Percentiles rank a stretch among this genome's conserved stretches.
These are phyloP conservation scores for Paramecium primaurelia DNA, from an alignment of 73 alveolate genomes.

Conservation along the genomic window DNA sequence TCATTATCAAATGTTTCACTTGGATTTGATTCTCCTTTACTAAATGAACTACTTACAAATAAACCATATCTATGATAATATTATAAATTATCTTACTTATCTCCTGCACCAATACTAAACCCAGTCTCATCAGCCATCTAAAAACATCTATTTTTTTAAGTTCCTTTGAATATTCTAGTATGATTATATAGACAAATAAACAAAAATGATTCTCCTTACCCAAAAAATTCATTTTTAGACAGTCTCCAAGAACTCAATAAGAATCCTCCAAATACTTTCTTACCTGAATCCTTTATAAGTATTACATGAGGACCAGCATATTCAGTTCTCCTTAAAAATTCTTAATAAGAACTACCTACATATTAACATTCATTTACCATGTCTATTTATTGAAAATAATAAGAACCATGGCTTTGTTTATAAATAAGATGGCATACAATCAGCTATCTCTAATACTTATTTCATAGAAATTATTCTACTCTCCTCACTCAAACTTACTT, in stretches of 20 bases:
- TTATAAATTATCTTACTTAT: background rate
- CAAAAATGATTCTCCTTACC: background rate
- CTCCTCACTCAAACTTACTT: background rate
- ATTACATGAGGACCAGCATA: slow-evolving; percentile 17
- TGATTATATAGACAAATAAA: background rate
- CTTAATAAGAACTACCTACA: slow-evolving; percentile 16
- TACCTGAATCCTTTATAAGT: background rate
- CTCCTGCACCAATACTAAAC: slow-evolving; percentile 32
- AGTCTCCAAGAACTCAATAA: background rate
- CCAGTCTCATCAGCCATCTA: slow-evolving; percentile 52
- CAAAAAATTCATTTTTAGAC: slow-evolving; percentile 30
- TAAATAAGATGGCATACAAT: background rate
- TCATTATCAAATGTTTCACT: slow-evolving; percentile 42
- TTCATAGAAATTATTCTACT: background rate
- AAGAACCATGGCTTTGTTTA: slow-evolving; percentile 15
- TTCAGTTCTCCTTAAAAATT: slow-evolving; percentile 1
- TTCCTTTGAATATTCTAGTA: background rate
- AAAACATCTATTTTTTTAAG: background rate
- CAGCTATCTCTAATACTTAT: background rate
- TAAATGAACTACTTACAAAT: background rate
- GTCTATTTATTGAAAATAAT: background rate
- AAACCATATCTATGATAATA: background rate
- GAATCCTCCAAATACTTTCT: slow-evolving; percentile 12
- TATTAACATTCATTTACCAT: background rate
- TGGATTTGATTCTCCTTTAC: background rate